Conservation (phyloP, 2,329 filamentous ascomycete species). For the Cercospora berteroae region DNA sequence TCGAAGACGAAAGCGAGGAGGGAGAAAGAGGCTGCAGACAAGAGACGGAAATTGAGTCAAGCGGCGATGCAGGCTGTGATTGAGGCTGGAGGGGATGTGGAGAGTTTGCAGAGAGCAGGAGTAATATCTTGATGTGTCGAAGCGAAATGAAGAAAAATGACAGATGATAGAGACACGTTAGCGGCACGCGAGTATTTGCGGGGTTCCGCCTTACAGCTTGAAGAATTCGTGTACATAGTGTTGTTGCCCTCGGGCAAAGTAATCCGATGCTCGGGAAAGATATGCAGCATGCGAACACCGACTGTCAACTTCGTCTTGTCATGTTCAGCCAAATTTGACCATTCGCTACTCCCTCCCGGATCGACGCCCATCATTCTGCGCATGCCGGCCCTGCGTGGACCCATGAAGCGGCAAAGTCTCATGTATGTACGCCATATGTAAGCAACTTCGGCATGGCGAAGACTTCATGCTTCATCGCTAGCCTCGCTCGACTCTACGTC, state of each 20-base stretch:
- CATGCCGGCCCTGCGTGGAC: not conserved
- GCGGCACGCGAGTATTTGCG: not conserved
- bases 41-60: slow-evolving; percentile 65
- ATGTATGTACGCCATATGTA: too few relatives aligned
- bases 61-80: slow-evolving; percentile 66
- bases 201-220: not conserved
- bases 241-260: not conserved
- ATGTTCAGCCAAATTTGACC: too few relatives aligned
- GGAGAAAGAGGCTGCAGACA: slow-evolving; percentile 82
- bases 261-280: not conserved
- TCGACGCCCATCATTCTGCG: not conserved
- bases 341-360: not conserved
- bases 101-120: slow-evolving; percentile 44
- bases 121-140: slow-evolving; percentile 29
- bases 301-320: too few relatives aligned
- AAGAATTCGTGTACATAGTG: not conserved
- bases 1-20: slow-evolving; percentile 92
- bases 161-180: not conserved
- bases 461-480: too few relatives aligned
- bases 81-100: slow-evolving; percentile 66
- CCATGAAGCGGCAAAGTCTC: not conserved
- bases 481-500: not conserved
- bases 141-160: not conserved
- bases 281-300: too few relatives aligned
- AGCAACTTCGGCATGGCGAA: too few relatives aligned